Evolutionary conservation across 108 stramenopile species (phyloP).

Genomic region (Skeletonema tropicum): DNA sequence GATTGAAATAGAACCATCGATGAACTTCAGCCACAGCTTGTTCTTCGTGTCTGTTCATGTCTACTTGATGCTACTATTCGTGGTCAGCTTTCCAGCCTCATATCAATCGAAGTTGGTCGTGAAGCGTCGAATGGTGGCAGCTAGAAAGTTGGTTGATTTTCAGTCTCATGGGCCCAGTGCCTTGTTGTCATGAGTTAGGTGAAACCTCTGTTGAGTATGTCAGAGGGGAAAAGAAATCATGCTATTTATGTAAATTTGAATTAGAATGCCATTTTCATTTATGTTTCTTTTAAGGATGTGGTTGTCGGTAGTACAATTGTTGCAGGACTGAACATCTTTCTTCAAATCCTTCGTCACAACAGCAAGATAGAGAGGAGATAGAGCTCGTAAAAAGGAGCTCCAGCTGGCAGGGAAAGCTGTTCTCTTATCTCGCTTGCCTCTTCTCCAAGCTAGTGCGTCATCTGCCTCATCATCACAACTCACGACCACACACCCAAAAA

Average conservation of each 20-base stretch:
- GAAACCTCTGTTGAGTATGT: not conserved
- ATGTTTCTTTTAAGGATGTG: too few relatives aligned
- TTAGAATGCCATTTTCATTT: too few relatives aligned
- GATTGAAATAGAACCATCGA: constrained; percentile 65
- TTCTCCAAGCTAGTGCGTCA: not conserved
- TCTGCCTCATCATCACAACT: too few relatives aligned
- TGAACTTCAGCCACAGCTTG: constrained; percentile 64
- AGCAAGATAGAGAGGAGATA: too few relatives aligned
- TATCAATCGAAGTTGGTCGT: constrained; percentile 60
- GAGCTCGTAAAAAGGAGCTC: too few relatives aligned
- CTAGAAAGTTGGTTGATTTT: constrained; percentile 11
- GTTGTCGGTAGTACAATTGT: too few relatives aligned
- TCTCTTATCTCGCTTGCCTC: not conserved
- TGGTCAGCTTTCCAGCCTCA: constrained; percentile 78
- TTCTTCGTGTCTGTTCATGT: constrained; percentile 76
- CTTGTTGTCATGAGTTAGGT: not conserved
- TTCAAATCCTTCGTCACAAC: too few relatives aligned
- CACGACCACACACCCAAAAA: too few relatives aligned
- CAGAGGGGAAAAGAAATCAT: not conserved
- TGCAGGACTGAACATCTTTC: too few relatives aligned
- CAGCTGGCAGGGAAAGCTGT: not conserved
- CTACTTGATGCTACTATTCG: constrained; percentile 76
- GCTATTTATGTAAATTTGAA: not conserved
- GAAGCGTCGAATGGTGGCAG: constrained; percentile 25
- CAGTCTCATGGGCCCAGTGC: not conserved